phyloP scores from a whole-genome alignment of 2,329 filamentous ascomycete species.

The Colletotrichum sp. region DNA sequence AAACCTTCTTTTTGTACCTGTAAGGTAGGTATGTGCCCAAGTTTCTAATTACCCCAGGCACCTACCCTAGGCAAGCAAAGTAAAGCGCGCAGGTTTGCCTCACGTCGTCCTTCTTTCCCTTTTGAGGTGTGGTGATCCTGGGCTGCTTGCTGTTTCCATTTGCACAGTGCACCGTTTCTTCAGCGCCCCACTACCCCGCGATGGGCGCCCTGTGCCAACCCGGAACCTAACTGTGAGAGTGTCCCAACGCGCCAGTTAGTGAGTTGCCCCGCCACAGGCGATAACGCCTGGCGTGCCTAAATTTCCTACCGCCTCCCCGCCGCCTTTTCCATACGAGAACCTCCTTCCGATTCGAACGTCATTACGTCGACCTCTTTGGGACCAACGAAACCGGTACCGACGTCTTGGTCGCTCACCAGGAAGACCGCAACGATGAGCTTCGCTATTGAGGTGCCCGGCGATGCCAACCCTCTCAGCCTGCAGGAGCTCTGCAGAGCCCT shows the following conservation, averaged over 20 bases:
- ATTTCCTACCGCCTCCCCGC: constrained; percentile 13
- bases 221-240: neutral
- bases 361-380: neutral
- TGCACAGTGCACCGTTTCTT: neutral
- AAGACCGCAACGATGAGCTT: constrained; percentile 62
- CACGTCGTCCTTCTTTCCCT: neutral
- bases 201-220: constrained; percentile 2
- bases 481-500: constrained; percentile 70
- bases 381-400: neutral
- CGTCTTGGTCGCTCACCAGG: constrained; percentile 13
- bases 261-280: constrained; percentile 14
- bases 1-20: neutral
- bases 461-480: constrained; percentile 73
- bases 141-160: neutral
- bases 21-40: neutral
- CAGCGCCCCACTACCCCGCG: constrained; percentile 21
- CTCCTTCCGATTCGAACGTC: neutral
- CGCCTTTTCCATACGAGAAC: neutral
- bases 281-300: constrained; percentile 7
- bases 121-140: neutral
- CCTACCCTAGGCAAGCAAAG: neutral
- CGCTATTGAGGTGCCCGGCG: constrained; percentile 79
- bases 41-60: neutral
- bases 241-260: neutral
- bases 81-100: neutral